Evolutionary conservation across 192 early-diverging fungal species (phyloP).

Genomic region (Mortierella alpina): DNA sequence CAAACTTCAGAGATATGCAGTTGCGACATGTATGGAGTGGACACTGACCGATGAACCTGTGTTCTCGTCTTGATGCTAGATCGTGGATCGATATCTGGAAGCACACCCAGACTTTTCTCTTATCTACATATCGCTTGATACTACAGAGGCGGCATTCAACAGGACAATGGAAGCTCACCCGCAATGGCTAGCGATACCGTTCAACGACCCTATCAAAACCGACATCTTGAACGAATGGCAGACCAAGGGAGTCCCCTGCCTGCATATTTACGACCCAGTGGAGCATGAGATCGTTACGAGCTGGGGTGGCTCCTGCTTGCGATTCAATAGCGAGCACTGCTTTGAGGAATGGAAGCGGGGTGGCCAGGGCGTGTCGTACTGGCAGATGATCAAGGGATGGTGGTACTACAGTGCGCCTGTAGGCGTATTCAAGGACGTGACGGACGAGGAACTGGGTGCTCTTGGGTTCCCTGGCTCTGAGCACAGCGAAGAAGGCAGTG

Average conservation of each 20-base stretch:
- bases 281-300: constrained; percentile 39
- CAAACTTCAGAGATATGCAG: too few relatives aligned
- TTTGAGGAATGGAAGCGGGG: constrained; percentile 35
- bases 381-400: constrained; percentile 36
- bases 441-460: constrained; percentile 23
- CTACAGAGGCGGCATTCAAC: constrained; percentile 22
- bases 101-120: constrained; percentile 27
- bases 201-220: constrained; percentile 21
- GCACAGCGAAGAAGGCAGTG: neutral
- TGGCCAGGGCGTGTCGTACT: constrained; percentile 25
- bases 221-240: constrained; percentile 52
- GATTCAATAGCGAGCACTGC: constrained; percentile 40
- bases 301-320: constrained; percentile 45
- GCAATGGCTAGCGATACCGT: constrained; percentile 39
- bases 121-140: constrained; percentile 36
- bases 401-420: constrained; percentile 31
- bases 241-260: constrained; percentile 33
- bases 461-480: constrained; percentile 16
- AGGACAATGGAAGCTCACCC: constrained; percentile 39
- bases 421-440: constrained; percentile 31
- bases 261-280: constrained; percentile 41
- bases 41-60: neutral
- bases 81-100: constrained; percentile 39
- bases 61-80: neutral
- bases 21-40: too few relatives aligned